phyloP scores from a whole-genome alignment of 768 basidiomycete genomes.

The Basidioascus undulatus region DNA sequence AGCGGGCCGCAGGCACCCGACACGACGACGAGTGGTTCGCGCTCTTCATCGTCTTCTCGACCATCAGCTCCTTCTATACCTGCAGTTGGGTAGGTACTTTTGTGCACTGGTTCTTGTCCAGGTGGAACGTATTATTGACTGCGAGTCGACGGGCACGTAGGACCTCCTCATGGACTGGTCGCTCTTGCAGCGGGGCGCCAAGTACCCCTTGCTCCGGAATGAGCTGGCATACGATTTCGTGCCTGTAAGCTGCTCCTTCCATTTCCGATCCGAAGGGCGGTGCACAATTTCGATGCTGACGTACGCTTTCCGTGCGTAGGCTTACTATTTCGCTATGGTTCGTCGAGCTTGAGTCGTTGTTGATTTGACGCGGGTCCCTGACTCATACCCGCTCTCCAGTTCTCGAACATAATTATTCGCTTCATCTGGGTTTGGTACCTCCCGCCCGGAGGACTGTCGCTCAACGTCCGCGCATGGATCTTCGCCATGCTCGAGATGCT shows the following conservation, averaged over 20 bases:
- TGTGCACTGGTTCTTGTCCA: neutral
- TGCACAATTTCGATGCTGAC: too few relatives aligned
- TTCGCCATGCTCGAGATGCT: slow-evolving; percentile 48
- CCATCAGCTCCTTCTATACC: slow-evolving; percentile 43
- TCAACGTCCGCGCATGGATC: slow-evolving; percentile 38
- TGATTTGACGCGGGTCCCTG: neutral
- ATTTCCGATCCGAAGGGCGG: too few relatives aligned
- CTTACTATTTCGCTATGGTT: slow-evolving; percentile 61
- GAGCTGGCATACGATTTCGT: too few relatives aligned
- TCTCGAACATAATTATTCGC: slow-evolving; percentile 46
- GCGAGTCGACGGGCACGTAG: slow-evolving; percentile 20
- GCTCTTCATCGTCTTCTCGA: slow-evolving; percentile 41
- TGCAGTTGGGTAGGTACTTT: slow-evolving; percentile 41
- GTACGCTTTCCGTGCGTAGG: slow-evolving; percentile 17
- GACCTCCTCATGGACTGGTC: slow-evolving; percentile 87
- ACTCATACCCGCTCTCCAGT: slow-evolving; percentile 19
- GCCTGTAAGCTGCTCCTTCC: too few relatives aligned
- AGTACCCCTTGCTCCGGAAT: slow-evolving; percentile 37
- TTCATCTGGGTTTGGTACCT: slow-evolving; percentile 69
- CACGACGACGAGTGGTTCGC: slow-evolving; percentile 30
- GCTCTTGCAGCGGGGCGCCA: slow-evolving; percentile 28
- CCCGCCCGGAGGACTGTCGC: slow-evolving; percentile 26
- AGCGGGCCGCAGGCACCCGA: slow-evolving; percentile 18
- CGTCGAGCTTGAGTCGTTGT: slow-evolving; percentile 9
- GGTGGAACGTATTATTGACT: neutral